phyloP scores from a whole-genome alignment of 192 early-diverging fungal genomes.

The Polychytrium aggregatum region DNA sequence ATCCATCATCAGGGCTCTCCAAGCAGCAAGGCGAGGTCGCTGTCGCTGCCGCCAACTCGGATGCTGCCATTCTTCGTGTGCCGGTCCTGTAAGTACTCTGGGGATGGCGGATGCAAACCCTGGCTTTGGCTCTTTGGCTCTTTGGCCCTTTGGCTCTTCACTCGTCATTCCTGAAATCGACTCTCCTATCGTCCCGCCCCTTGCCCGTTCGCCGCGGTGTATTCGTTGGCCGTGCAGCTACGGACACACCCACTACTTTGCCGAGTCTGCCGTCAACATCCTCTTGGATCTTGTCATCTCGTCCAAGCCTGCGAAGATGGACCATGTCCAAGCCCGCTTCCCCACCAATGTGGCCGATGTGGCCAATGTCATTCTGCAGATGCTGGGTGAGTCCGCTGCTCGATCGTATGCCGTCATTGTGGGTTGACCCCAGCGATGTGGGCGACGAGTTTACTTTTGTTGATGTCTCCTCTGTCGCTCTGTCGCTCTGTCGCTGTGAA shows the following conservation, averaged over 20 bases:
- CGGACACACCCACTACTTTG: constrained; percentile 48
- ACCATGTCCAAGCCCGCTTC: constrained; percentile 58
- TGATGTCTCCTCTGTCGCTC: no score
- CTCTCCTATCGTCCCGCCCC: no score
- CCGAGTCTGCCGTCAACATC: constrained; percentile 68
- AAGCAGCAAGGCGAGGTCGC: constrained; percentile 67
- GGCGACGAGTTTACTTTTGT: no score
- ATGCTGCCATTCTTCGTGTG: constrained; percentile 60
- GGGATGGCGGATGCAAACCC: no score
- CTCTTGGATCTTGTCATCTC: constrained; percentile 50
- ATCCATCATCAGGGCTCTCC: no score
- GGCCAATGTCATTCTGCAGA: constrained; percentile 53
- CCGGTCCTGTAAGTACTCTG: constrained; percentile 70
- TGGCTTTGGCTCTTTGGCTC: constrained; percentile 17
- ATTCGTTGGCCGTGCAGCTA: no score
- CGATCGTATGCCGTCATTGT: no score
- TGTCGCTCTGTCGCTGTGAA: no score
- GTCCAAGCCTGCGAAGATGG: constrained; percentile 44
- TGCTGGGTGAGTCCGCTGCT: constrained; percentile 28
- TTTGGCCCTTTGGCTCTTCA: no score
- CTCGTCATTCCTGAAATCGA: no score
- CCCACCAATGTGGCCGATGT: constrained; percentile 76
- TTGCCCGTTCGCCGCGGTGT: no score
- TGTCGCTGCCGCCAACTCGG: constrained; percentile 35
- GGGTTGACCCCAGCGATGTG: no score